A percentile compares a stretch with the other conserved stretches of the same genome.
Evolutionary conservation across 1,139 yeast species (phyloP).

Genomic region (Candida dubliniensis): DNA sequence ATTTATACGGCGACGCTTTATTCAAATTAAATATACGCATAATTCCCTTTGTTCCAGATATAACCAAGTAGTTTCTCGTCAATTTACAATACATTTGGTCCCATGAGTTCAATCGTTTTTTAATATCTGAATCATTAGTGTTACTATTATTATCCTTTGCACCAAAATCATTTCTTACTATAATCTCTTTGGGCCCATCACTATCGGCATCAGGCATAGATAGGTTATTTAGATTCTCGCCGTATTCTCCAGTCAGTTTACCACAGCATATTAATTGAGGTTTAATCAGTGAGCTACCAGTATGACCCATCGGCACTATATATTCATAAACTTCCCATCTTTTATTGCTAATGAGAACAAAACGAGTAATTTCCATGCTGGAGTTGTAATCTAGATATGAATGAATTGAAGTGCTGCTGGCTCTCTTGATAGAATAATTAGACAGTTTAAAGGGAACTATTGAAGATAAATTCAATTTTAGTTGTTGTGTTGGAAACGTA

Average conservation of each 20-base stretch:
- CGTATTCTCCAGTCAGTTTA: constrained; percentile 65
- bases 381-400: constrained; percentile 29
- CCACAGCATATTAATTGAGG: constrained; percentile 72
- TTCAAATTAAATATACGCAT: constrained; percentile 63
- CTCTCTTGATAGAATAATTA: constrained; percentile 41
- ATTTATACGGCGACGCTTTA: constrained; percentile 26
- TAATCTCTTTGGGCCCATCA: constrained; percentile 19
- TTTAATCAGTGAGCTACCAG: constrained; percentile 22
- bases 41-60: constrained; percentile 75
- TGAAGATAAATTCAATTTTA: constrained; percentile 41
- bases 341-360: constrained; percentile 65
- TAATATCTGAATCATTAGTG: constrained; percentile 21
- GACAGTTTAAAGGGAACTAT: constrained; percentile 30
- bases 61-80: constrained; percentile 58
- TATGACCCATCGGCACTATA: constrained; percentile 18
- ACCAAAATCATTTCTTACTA: constrained; percentile 37
- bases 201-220: neutral
- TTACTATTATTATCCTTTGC: constrained; percentile 17
- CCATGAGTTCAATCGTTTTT: constrained; percentile 48
- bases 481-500: constrained; percentile 64
- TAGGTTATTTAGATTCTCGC: constrained; percentile 43
- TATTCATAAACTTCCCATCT: constrained; percentile 73
- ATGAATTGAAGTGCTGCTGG: constrained; percentile 64
- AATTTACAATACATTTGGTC: constrained; percentile 67
- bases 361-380: constrained; percentile 53